These are phyloP conservation scores for Actinomortierella wolfii DNA, from an alignment of 371 early-diverging fungal species.

Conservation along the genomic window DNA sequence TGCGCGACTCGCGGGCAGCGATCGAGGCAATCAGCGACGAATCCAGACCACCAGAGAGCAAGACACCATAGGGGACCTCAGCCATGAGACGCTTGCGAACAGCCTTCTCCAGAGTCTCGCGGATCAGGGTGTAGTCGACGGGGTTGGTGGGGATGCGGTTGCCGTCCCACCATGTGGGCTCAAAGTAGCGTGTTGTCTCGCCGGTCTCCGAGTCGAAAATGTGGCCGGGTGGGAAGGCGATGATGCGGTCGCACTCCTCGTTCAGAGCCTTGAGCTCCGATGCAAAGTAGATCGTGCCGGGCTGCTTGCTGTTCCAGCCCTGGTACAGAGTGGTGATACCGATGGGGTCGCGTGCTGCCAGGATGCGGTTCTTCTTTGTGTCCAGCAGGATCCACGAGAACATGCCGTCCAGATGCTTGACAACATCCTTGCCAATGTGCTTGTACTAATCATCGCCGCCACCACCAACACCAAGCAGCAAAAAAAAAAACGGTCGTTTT, in stretches of 20 bases:
- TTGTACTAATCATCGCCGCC: conserved; percentile 88
- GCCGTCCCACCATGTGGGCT: conserved; percentile 88
- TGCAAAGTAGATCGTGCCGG: conserved; percentile 88
- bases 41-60: conserved; percentile 94
- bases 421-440: conserved; percentile 80
- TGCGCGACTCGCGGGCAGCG: conserved; percentile 80
- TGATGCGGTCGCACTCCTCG: conserved; percentile 94
- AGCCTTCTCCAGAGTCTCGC: conserved; percentile 80
- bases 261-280: conserved; percentile 94
- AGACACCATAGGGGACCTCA: conserved; percentile 96
- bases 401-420: conserved; percentile 92
- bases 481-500: neutral
- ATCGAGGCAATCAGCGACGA: conserved; percentile 94
- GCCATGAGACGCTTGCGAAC: conserved; percentile 96
- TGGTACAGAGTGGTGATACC: conserved; percentile 97
- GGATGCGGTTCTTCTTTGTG: conserved; percentile 73
- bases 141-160: conserved; percentile 57
- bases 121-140: conserved; percentile 70
- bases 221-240: conserved; percentile 96
- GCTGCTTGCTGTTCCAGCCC: conserved; percentile 82
- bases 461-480: neutral
- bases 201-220: conserved; percentile 80
- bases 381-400: conserved; percentile 94
- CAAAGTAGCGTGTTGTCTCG: conserved; percentile 83
- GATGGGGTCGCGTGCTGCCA: conserved; percentile 96